Conservation (phyloP, 2,329 filamentous ascomycete species). For the Stachybotrys elegans region DNA sequence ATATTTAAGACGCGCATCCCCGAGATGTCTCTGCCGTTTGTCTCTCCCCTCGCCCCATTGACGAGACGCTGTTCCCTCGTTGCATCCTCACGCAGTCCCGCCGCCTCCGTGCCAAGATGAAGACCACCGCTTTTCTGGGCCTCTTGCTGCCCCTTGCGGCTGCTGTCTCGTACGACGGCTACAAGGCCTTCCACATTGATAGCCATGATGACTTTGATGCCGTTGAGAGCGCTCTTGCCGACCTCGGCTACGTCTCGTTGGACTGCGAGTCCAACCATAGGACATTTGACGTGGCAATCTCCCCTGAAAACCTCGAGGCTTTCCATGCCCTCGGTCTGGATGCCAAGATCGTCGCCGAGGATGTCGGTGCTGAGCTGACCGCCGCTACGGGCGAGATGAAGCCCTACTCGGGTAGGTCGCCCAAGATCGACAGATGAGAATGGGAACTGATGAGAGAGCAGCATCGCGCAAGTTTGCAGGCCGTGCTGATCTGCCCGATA, state of each 20-base stretch:
- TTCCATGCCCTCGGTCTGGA: conserved; percentile 18
- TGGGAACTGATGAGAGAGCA: background rate
- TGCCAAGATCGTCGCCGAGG: conserved; percentile 12
- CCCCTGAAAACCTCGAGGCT: conserved; percentile 14
- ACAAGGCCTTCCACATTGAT: conserved; percentile 20
- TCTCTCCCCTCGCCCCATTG: too few species aligned
- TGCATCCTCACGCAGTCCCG: too few species aligned
- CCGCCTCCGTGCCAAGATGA: conserved; percentile 9
- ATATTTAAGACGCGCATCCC: too few species aligned
- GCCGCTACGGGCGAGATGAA: conserved; percentile 14
- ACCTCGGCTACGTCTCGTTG: conserved; percentile 17
- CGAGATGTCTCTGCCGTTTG: too few species aligned
- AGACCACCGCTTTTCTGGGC: conserved; percentile 3
- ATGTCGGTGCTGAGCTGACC: conserved; percentile 20
- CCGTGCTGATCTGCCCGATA: conserved; percentile 6
- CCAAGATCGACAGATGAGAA: background rate
- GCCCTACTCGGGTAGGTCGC: conserved; percentile 9
- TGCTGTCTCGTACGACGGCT: conserved; percentile 17
- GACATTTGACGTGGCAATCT: conserved; percentile 18
- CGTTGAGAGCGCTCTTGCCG: conserved; percentile 10
- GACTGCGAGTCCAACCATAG: conserved; percentile 16
- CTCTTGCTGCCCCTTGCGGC: conserved; percentile 9
- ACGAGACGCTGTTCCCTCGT: too few species aligned
- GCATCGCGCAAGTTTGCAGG: conserved; percentile 3
- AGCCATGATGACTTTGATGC: conserved; percentile 9